A percentile compares a stretch with the other conserved stretches of the same genome.
phyloP scores from a whole-genome alignment of 306 rosid genomes.

The Malus fusca region DNA sequence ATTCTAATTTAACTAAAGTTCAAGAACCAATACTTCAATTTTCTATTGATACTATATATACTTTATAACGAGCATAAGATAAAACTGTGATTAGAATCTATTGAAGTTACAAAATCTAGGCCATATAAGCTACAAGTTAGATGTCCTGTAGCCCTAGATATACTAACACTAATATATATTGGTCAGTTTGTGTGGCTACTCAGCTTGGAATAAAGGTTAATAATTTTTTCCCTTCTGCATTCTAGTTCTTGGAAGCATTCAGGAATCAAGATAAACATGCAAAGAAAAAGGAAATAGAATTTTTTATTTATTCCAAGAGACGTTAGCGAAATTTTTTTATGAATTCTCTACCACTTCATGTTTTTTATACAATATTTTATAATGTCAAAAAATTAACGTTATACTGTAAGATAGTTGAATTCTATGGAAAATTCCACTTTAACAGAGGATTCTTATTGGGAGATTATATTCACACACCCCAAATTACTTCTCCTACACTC shows the following conservation, averaged over 20 bases:
- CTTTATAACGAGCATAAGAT: neutral
- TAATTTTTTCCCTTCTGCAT: constrained; percentile 16
- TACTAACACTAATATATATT: neutral
- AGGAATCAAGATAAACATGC: neutral
- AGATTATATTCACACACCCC: too few relatives aligned
- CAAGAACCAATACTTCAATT: neutral
- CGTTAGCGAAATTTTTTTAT: too few relatives aligned
- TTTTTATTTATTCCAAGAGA: neutral
- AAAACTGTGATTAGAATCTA: neutral
- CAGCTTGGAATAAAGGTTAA: neutral
- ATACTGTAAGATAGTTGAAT: rapidly evolving
- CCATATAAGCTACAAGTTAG: neutral
- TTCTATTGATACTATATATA: neutral
- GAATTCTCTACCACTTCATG: rapidly evolving
- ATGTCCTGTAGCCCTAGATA: neutral
- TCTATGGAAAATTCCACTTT: too few relatives aligned
- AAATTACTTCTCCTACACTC: too few relatives aligned
- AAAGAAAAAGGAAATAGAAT: neutral
- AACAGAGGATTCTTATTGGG: too few relatives aligned
- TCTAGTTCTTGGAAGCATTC: constrained; percentile 42
- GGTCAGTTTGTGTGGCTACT: neutral
- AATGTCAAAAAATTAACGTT: too few relatives aligned
- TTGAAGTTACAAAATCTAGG: neutral
- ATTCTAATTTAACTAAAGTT: too few relatives aligned
- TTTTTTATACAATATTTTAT: too few relatives aligned